Evolutionary conservation across 1,139 yeast species (phyloP).

Genomic region (Debaryomyces singareniensis): DNA sequence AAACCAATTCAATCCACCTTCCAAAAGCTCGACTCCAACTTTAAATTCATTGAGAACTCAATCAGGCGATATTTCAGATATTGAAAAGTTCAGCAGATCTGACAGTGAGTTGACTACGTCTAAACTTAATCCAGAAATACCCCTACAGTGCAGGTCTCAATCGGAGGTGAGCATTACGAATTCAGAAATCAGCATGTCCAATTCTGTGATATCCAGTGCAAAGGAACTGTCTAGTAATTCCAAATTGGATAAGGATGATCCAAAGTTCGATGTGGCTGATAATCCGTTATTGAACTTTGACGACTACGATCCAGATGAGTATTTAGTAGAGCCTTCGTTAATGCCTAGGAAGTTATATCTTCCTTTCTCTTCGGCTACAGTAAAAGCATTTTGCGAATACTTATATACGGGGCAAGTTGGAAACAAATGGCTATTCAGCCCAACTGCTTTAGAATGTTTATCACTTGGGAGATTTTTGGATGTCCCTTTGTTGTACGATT

Average conservation of each 20-base stretch:
- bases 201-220: not conserved
- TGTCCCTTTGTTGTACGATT: slow-evolving; percentile 61
- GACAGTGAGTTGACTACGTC: not conserved
- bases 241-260: not conserved
- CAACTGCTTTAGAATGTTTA: slow-evolving; percentile 60
- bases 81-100: not conserved
- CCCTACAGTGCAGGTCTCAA: not conserved
- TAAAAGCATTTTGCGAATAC: slow-evolving; percentile 64
- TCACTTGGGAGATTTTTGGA: slow-evolving; percentile 57
- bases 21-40: not conserved
- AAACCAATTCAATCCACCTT: not conserved
- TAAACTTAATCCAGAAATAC: too few relatives aligned
- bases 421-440: slow-evolving; percentile 61
- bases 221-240: not conserved
- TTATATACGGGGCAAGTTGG: slow-evolving; percentile 76
- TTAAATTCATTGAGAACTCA: not conserved
- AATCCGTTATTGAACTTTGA: slow-evolving; percentile 33
- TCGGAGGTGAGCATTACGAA: not conserved
- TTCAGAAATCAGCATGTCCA: not conserved
- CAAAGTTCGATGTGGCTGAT: slow-evolving; percentile 3
- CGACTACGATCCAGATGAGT: slow-evolving; percentile 25
- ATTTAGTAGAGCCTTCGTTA: slow-evolving; percentile 49
- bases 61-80: not conserved
- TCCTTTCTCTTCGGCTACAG: slow-evolving; percentile 57
- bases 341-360: slow-evolving; percentile 63